Conservation (phyloP, 169 alveolate species). For the Plasmodium blacklocki region DNA sequence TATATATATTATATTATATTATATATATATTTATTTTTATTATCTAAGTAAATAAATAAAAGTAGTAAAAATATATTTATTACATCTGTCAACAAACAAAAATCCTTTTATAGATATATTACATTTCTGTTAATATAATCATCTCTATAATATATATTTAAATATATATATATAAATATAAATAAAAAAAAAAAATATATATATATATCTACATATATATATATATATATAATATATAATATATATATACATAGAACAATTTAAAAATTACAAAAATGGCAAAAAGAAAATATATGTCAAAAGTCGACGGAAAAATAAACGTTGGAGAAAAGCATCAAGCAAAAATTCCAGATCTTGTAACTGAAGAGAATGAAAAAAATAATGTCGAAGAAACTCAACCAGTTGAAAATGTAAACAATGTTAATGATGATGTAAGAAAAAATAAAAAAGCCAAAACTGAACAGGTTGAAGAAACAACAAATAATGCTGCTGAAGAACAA, state of each 20-base stretch:
- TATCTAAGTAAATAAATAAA: too few species aligned
- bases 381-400: background rate
- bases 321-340: constrained; percentile 73
- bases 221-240: background rate
- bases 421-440: background rate
- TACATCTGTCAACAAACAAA: too few species aligned
- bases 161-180: background rate
- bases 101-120: background rate
- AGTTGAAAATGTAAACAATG: background rate
- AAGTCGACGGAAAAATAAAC: constrained; percentile 67
- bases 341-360: constrained; percentile 43
- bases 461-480: constrained; percentile 8
- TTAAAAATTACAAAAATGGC: constrained; percentile 25
- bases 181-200: background rate
- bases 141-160: background rate
- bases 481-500: background rate
- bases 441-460: constrained; percentile 37
- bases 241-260: background rate
- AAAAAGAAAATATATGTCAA: constrained; percentile 70
- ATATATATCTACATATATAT: constrained; percentile 1
- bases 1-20: too few species aligned
- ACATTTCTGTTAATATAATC: too few species aligned
- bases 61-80: too few species aligned
- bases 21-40: too few species aligned
- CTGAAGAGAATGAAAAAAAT: constrained; percentile 22